Evolutionary conservation across 805 yeast species (phyloP), one percentile per base, ranked within the genome.

Genomic region (Priceomyces melissophilus): DNA sequence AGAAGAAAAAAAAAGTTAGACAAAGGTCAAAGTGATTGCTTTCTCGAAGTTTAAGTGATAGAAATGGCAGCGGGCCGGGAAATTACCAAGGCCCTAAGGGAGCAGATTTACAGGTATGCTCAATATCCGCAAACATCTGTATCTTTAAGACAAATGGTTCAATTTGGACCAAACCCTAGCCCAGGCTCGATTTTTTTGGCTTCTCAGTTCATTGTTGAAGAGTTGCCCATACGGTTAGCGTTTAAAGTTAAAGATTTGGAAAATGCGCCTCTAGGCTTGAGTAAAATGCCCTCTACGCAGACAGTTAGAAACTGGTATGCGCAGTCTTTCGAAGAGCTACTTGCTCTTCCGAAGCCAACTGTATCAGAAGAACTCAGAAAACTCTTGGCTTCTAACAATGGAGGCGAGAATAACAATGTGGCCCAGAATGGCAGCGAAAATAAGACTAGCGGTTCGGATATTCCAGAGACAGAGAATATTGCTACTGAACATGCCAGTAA

Each of bases 261-360:
- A 32, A 75, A 77, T 17, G 75, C 93, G 25, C 96, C 96, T 0
- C 71, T 81, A 50, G 89, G 87, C 0, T 70, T 89, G 40, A 75
- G 73, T 49, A 71, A 80, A 25, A 82, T 82, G 79, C 87, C 88
- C 1, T 80, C 88, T 2, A 87, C 90, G 37, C 67, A 76, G 38
- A 75, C 81, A 48, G 96, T 88, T 12, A 76, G 82, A 45, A 79
- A 87, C 57, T 89, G 96, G 96, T 89, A 88, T 58, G 90, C 90
- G 1, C 93, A 87, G 58, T 82, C 91, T 7, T 89, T 89, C 60
- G 89, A 87, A 52, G 91, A 88, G 56, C 73, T 88, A 49, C 79
- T 84, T n/a, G 60, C 72, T 10, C 62, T 89, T 32, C 77, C 79
- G 10, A 73, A 75, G 42, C 91, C 91, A 1, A 55, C 53, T 26